phyloP scores from a whole-genome alignment of 768 basidiomycete genomes.

The Russula sp. region DNA sequence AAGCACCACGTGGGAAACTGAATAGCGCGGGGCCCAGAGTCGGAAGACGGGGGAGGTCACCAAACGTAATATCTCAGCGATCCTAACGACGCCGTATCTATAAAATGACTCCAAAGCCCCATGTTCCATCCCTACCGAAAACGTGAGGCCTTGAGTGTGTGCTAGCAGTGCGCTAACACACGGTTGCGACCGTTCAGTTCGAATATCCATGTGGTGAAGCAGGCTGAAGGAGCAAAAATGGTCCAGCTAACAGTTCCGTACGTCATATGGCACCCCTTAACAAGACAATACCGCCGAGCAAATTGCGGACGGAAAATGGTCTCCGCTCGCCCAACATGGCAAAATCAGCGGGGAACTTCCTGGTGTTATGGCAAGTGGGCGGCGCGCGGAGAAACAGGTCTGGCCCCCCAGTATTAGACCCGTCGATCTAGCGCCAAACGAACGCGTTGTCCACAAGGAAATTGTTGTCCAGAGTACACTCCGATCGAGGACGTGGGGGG shows the following conservation, averaged over 20 bases:
- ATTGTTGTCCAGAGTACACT: not conserved
- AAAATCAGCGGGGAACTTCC: not conserved
- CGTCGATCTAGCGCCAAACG: not conserved
- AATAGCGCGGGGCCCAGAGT: constrained; percentile 1
- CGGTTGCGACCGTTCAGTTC: not conserved
- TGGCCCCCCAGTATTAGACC: not conserved
- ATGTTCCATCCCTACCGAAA: not conserved
- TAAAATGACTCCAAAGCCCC: not conserved
- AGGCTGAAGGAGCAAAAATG: not conserved
- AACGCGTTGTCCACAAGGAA: not conserved
- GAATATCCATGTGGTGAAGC: not conserved
- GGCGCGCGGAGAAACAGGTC: not conserved
- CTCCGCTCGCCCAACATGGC: constrained; percentile 2
- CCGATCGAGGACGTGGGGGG: not conserved
- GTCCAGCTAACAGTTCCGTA: not conserved
- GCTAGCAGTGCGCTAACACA: not conserved
- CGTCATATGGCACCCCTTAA: constrained; percentile 5
- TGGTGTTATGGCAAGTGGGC: not conserved
- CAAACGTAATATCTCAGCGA: constrained; percentile 9
- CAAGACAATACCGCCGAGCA: not conserved
- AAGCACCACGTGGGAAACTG: not conserved
- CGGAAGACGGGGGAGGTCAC: not conserved
- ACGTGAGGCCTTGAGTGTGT: not conserved
- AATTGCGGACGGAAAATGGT: not conserved
- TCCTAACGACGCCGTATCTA: not conserved